Conservation (phyloP, 768 basidiomycete species). For the Megacollybia marginata region DNA sequence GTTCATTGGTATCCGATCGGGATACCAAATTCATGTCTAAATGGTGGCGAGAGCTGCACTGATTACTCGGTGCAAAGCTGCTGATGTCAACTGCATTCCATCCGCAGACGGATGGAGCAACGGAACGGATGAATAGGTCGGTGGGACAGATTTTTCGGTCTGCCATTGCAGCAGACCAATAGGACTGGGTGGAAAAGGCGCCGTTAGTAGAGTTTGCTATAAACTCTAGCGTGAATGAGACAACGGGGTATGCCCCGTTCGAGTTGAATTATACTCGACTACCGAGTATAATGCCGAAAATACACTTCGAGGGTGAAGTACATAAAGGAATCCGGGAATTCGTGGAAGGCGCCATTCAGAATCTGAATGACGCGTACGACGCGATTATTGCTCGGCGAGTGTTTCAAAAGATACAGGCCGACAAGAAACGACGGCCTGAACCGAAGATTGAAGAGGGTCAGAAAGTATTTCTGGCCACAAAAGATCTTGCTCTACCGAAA, state of each 20-base stretch:
- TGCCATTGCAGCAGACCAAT: constrained; percentile 13
- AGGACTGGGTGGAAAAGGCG: constrained; percentile 15
- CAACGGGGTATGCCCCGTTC: constrained; percentile 13
- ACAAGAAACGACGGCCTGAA: constrained; percentile 8
- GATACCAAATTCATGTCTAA: too few relatives aligned
- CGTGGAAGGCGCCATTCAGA: constrained; percentile 9
- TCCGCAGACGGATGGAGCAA: too few relatives aligned
- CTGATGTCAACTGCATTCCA: constrained; percentile 4
- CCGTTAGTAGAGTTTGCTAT: constrained; percentile 15
- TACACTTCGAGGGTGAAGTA: background rate
- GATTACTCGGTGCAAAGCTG: constrained; percentile 1
- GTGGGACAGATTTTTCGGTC: constrained; percentile 13
- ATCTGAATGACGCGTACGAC: too few relatives aligned
- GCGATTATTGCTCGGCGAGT: too few relatives aligned
- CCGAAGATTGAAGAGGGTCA: constrained; percentile 9
- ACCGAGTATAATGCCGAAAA: background rate
- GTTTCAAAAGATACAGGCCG: constrained; percentile 18
- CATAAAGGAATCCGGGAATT: constrained; percentile 8
- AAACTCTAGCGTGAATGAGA: constrained; percentile 6
- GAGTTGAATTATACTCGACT: constrained; percentile 1
- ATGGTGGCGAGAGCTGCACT: background rate
- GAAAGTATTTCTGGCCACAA: constrained; percentile 13
- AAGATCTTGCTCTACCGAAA: constrained; percentile 4
- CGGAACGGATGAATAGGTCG: constrained; percentile 19
- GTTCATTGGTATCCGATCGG: background rate